phyloP scores from a whole-genome alignment of 352 stramenopile genomes.

The Phytophthora cactorum region DNA sequence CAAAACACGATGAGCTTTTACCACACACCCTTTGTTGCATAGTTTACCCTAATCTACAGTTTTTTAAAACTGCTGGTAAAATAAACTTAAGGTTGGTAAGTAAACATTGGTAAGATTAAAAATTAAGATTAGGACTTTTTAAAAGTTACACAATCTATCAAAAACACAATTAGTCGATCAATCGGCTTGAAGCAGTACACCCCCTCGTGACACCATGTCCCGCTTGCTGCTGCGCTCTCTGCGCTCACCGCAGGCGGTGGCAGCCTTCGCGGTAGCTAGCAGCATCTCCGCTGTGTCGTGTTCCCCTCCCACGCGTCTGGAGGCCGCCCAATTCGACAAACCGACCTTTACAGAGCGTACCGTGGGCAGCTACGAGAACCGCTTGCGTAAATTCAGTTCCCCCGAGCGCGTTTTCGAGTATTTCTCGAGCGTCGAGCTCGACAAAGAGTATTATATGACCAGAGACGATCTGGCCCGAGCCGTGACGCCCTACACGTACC shows the following conservation, averaged over 20 bases:
- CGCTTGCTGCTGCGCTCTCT: constrained; percentile 40
- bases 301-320: constrained; percentile 14
- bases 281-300: constrained; percentile 15
- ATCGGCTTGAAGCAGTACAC: constrained; percentile 14
- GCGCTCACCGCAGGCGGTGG: constrained; percentile 8
- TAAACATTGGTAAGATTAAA: neutral
- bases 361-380: constrained; percentile 91
- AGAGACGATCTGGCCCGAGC: constrained; percentile 80
- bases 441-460: constrained; percentile 87
- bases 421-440: constrained; percentile 87
- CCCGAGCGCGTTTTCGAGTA: constrained; percentile 92
- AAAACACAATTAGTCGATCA: constrained; percentile 13
- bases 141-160: neutral
- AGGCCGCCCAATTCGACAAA: constrained; percentile 25
- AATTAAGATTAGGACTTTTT: too few relatives aligned
- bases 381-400: constrained; percentile 81
- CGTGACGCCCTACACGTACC: constrained; percentile 85
- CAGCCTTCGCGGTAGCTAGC: constrained; percentile 14
- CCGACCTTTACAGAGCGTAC: constrained; percentile 81
- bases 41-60: too few relatives aligned
- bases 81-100: too few relatives aligned
- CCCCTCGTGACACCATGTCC: constrained; percentile 19
- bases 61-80: too few relatives aligned
- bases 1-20: constrained; percentile 2
- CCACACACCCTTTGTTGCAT: neutral